Evolutionary conservation across 106 monocot genomes (phyloP).

Genomic region (Gastrodia elata): DNA sequence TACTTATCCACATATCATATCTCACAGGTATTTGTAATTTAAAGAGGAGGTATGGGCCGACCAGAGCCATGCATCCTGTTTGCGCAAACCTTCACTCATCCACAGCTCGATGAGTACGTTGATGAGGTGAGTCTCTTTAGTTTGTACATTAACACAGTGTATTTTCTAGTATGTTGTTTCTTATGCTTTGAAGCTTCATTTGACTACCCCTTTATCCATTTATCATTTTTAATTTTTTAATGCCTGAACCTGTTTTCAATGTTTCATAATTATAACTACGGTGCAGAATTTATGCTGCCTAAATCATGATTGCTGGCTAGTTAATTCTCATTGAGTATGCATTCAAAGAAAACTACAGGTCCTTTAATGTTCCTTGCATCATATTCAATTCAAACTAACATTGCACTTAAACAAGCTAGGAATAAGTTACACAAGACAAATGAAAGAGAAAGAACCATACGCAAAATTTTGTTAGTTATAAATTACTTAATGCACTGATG

Average conservation of each 20-base stretch:
- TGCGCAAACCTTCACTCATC: slow-evolving; percentile 75
- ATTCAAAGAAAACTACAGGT: neutral
- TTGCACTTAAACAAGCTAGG: too few relatives aligned
- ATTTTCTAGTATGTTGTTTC: neutral
- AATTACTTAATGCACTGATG: too few relatives aligned
- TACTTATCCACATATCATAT: neutral
- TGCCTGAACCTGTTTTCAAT: too few relatives aligned
- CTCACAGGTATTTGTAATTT: neutral
- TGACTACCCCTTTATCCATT: neutral
- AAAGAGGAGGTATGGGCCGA: slow-evolving; percentile 50
- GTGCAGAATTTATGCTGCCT: neutral
- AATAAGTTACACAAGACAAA: too few relatives aligned
- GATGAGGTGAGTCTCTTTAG: slow-evolving; percentile 58
- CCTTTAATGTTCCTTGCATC: neutral
- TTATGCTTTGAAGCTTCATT: neutral
- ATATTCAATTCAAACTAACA: too few relatives aligned
- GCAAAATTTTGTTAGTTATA: too few relatives aligned
- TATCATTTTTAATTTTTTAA: neutral
- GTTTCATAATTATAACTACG: neutral
- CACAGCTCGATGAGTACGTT: slow-evolving; percentile 86
- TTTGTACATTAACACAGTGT: neutral
- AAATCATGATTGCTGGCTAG: neutral
- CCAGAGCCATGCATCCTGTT: slow-evolving; percentile 84
- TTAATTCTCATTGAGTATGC: neutral
- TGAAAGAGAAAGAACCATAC: too few relatives aligned